phyloP scores from a whole-genome alignment of 2,329 filamentous ascomycete species.

The Diaporthe sp. region DNA sequence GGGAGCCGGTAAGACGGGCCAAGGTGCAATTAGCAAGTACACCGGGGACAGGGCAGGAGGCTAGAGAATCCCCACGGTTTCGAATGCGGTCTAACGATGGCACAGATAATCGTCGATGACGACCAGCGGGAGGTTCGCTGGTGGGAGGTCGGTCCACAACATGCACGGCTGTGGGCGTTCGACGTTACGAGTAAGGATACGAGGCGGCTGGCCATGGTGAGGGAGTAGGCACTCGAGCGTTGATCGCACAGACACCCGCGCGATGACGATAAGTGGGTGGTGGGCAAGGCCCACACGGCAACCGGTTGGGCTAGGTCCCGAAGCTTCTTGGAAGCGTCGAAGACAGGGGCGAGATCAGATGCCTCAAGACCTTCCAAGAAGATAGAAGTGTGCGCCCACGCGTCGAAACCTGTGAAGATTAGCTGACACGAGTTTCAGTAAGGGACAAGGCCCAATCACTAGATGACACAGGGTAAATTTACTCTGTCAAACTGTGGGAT shows the following conservation, averaged over 20 bases:
- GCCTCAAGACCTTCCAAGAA: conserved; percentile 32
- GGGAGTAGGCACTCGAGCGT: conserved; percentile 22
- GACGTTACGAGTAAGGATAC: conserved; percentile 33
- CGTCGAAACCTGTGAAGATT: conserved; percentile 30
- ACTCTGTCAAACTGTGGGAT: conserved; percentile 32
- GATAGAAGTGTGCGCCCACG: conserved; percentile 16
- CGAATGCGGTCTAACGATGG: conserved; percentile 28
- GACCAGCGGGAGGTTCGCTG: neutral
- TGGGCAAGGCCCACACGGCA: neutral
- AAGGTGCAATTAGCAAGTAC: conserved; percentile 24
- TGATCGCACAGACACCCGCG: conserved; percentile 26
- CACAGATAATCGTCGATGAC: conserved; percentile 18
- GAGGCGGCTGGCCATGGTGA: conserved; percentile 25
- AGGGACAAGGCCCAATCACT: conserved; percentile 23
- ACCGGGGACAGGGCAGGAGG: conserved; percentile 11
- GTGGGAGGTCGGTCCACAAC: neutral
- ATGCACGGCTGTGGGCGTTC: neutral
- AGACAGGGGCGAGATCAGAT: conserved; percentile 15
- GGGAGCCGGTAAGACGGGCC: conserved; percentile 9
- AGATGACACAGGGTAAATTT: conserved; percentile 32
- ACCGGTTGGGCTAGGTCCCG: conserved; percentile 33
- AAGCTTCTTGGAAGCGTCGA: conserved; percentile 3
- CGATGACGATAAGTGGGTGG: conserved; percentile 28
- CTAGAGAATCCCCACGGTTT: conserved; percentile 32
- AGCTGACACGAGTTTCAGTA: conserved; percentile 33